These are phyloP conservation scores for Boeremia lycopersici DNA, from an alignment of 2,329 filamentous ascomycete species.

Conservation along the genomic window DNA sequence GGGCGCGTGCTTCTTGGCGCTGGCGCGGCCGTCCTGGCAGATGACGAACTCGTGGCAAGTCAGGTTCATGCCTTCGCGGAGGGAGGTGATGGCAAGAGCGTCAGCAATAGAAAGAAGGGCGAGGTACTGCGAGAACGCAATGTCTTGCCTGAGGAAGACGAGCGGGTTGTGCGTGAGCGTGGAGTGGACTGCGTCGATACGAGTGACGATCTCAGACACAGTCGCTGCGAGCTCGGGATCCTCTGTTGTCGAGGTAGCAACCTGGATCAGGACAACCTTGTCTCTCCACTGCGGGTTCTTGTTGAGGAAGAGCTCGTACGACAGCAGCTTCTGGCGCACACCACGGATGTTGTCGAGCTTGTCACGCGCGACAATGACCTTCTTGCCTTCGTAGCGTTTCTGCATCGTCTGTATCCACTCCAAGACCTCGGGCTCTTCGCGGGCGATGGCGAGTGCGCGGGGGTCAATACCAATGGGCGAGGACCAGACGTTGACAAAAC, in stretches of 20 bases:
- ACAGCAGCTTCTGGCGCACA: constrained; percentile 89
- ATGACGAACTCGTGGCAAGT: constrained; percentile 93
- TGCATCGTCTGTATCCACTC: constrained; percentile 81
- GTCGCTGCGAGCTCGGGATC: constrained; percentile 85
- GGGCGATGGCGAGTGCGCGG: constrained; percentile 71
- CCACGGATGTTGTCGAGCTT: constrained; percentile 93
- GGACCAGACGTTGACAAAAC: constrained; percentile 86
- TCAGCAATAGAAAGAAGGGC: constrained; percentile 89
- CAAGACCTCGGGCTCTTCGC: constrained; percentile 73
- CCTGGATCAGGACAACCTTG: constrained; percentile 88
- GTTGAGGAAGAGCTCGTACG: constrained; percentile 92
- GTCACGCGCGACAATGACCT: constrained; percentile 88
- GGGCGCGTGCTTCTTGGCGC: constrained; percentile 80
- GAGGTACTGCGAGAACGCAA: constrained; percentile 91
- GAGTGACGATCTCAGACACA: constrained; percentile 90
- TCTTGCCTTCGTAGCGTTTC: constrained; percentile 85
- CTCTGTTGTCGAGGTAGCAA: constrained; percentile 88
- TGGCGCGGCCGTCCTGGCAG: constrained; percentile 81
- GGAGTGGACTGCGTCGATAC: constrained; percentile 90
- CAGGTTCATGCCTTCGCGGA: constrained; percentile 96
- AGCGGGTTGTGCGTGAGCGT: constrained; percentile 91
- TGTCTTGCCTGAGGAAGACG: constrained; percentile 93
- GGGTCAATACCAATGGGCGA: constrained; percentile 93
- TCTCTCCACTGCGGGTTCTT: constrained; percentile 90
- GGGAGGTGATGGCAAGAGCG: constrained; percentile 89